These are phyloP conservation scores for Coemansia sp. DNA, from an alignment of 192 early-diverging fungal species.

Conservation along the genomic window DNA sequence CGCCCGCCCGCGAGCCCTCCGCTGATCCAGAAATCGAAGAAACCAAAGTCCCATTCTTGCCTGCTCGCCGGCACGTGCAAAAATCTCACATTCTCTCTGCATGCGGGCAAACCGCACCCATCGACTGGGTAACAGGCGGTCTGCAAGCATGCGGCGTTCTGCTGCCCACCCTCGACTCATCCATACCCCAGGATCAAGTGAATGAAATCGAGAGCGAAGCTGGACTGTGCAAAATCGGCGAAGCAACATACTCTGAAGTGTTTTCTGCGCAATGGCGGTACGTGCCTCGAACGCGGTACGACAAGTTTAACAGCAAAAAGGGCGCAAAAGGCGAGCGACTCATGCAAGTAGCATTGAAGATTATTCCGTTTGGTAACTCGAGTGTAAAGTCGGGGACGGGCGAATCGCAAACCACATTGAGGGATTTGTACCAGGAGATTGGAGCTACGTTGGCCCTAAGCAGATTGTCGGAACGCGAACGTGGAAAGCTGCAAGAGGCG, in stretches of 20 bases:
- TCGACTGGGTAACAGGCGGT: constrained; percentile 49
- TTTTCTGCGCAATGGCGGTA: constrained; percentile 59
- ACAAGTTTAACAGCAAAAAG: constrained; percentile 47
- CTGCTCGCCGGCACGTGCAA: constrained; percentile 48
- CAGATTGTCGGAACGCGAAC: constrained; percentile 52
- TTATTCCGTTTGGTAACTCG: constrained; percentile 73
- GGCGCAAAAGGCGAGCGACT: constrained; percentile 48
- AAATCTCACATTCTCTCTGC: constrained; percentile 50
- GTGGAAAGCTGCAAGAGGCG: constrained; percentile 35
- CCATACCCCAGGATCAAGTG: constrained; percentile 27
- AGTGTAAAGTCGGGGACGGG: constrained; percentile 46
- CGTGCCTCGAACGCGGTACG: constrained; percentile 43
- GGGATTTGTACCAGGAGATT: constrained; percentile 66
- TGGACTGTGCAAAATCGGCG: constrained; percentile 71
- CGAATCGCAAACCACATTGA: constrained; percentile 54
- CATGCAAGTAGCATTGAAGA: constrained; percentile 72
- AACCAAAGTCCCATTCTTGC: constrained; percentile 47
- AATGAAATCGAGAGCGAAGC: constrained; percentile 44
- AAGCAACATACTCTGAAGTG: constrained; percentile 85
- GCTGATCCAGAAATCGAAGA: constrained; percentile 46
- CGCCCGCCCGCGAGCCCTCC: constrained; percentile 6
- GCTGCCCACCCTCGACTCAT: constrained; percentile 27
- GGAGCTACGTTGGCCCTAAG: constrained; percentile 59
- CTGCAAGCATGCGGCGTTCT: constrained; percentile 47
- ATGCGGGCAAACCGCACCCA: constrained; percentile 50